These are phyloP conservation scores for Aspergillus candidus DNA, from an alignment of 2,329 filamentous ascomycete genomes.

Conservation along the genomic window DNA sequence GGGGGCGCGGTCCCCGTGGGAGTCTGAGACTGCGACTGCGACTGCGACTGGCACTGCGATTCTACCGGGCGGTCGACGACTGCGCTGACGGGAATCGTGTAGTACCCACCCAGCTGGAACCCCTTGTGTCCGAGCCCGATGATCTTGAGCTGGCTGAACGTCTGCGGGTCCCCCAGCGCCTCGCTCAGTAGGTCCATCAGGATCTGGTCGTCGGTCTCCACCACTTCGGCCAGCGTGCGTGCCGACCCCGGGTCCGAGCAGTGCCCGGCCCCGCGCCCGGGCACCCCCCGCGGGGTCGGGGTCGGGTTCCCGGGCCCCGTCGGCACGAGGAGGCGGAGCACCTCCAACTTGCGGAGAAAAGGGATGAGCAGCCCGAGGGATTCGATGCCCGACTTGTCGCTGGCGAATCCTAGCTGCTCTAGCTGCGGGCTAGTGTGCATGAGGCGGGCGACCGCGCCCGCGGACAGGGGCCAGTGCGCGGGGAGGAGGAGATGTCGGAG, in stretches of 20 bases:
- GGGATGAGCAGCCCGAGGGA: constrained; percentile 35
- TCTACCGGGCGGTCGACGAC: not conserved
- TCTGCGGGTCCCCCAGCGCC: constrained; percentile 27
- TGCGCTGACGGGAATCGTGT: constrained; percentile 22
- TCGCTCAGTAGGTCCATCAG: constrained; percentile 27
- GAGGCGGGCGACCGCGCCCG: constrained; percentile 45
- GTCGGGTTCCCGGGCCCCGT: constrained; percentile 14
- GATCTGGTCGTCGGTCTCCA: constrained; percentile 33
- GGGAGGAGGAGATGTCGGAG: constrained; percentile 53
- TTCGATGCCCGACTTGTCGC: constrained; percentile 38
- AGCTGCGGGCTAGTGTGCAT: constrained; percentile 52
- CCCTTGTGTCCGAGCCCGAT: constrained; percentile 36
- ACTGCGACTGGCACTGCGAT: constrained; percentile 9
- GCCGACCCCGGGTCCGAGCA: constrained; percentile 9
- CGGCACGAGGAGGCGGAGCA: constrained; percentile 38
- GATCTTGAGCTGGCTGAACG: constrained; percentile 29
- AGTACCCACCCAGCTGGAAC: constrained; percentile 34
- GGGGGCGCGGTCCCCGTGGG: constrained; percentile 1
- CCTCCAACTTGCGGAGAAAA: constrained; percentile 35
- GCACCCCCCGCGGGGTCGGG: not conserved
- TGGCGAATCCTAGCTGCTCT: constrained; percentile 52
- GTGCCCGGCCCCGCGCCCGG: not conserved
- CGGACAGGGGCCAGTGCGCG: constrained; percentile 49
- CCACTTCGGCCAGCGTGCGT: constrained; percentile 27
- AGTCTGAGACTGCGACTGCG: constrained; percentile 11